Conservation (phyloP, 805 yeast species). For the Spathaspora passalidarum region DNA sequence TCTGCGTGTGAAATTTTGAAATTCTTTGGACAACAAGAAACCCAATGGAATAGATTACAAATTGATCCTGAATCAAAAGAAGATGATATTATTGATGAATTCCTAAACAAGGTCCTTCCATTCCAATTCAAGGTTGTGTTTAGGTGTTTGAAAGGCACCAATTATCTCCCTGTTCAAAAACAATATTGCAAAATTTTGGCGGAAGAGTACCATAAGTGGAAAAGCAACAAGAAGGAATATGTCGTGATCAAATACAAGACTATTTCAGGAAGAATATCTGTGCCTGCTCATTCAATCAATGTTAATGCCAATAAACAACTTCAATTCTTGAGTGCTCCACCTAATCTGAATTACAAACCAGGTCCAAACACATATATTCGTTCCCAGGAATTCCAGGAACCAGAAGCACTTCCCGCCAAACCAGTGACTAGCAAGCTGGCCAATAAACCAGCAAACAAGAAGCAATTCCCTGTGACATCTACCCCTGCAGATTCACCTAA, state of each 20-base stretch:
- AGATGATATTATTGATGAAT: conserved; percentile 5
- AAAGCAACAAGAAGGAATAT: neutral
- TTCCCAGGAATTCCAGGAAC: neutral
- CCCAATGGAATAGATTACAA: neutral
- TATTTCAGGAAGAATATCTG: neutral
- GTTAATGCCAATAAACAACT: neutral
- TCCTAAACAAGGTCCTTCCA: neutral
- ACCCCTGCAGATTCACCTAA: too few species aligned
- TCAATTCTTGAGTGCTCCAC: neutral
- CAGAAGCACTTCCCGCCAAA: too few species aligned
- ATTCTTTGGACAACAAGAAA: neutral
- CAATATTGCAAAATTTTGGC: conserved; percentile 5
- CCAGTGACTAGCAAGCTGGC: neutral
- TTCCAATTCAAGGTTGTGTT: neutral
- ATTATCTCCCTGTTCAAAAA: neutral
- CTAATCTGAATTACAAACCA: neutral
- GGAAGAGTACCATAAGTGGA: conserved; percentile 1
- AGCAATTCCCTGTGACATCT: neutral
- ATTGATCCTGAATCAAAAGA: neutral
- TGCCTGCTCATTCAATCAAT: neutral
- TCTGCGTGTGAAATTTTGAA: conserved; percentile 1
- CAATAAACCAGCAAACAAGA: neutral
- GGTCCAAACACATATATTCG: neutral
- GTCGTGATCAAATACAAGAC: neutral
- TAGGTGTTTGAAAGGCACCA: conserved; percentile 1